phyloP scores from a whole-genome alignment of 1,284 basidiomycete species.

The Volvariella volvacea region DNA sequence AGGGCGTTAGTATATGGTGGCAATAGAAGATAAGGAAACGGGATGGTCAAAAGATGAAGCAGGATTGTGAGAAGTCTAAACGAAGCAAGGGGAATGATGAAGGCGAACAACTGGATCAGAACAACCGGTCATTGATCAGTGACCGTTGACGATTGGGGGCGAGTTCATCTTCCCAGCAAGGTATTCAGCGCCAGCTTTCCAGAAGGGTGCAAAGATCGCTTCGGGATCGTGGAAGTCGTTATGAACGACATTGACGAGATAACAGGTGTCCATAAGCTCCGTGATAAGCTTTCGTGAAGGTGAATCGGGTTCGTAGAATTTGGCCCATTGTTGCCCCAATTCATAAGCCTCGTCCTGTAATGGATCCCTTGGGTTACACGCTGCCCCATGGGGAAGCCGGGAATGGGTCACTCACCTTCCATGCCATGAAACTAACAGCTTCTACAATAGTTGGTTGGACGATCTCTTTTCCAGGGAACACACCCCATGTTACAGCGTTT shows the following conservation, averaged over 20 bases:
- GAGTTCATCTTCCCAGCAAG: constrained; percentile 28
- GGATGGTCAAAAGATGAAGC: background rate
- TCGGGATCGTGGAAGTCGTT: constrained; percentile 88
- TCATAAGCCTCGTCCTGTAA: constrained; percentile 92
- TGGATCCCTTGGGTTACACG: background rate
- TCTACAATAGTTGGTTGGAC: constrained; percentile 98
- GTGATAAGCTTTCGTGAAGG: constrained; percentile 73
- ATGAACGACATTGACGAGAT: constrained; percentile 96
- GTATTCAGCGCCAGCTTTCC: constrained; percentile 62
- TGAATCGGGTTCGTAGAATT: constrained; percentile 78
- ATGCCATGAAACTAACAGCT: constrained; percentile 93
- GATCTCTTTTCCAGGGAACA: constrained; percentile 98
- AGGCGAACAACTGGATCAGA: constrained; percentile 1
- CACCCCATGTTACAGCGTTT: constrained; percentile 99
- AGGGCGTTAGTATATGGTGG: background rate
- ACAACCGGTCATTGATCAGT: constrained; percentile 11
- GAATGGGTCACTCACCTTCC: constrained; percentile 59
- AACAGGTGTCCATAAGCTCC: constrained; percentile 74
- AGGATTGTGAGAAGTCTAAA: background rate
- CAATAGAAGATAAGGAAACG: constrained; percentile 5
- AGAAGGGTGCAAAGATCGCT: constrained; percentile 86
- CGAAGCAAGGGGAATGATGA: background rate
- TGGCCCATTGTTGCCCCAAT: constrained; percentile 91
- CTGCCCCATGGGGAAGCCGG: background rate
- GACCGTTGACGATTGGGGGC: constrained; percentile 25